Evolutionary conservation across 805 yeast genomes (phyloP).

Genomic region (Myxozyma neotropica): DNA sequence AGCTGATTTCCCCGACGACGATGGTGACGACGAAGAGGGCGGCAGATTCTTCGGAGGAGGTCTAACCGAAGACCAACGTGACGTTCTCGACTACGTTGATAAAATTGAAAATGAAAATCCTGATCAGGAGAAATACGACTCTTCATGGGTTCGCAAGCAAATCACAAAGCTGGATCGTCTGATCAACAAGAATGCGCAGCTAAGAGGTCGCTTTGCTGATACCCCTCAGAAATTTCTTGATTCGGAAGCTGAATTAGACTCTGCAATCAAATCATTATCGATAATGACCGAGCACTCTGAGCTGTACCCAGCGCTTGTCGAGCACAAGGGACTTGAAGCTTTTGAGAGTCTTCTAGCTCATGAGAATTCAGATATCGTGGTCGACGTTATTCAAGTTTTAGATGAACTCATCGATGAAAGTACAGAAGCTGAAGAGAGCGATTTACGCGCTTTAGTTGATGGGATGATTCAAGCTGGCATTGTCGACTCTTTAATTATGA

Average conservation of each 20-base stretch:
- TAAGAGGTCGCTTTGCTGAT: constrained; percentile 30
- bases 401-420: constrained; percentile 35
- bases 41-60: constrained; percentile 37
- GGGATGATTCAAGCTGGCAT: constrained; percentile 20
- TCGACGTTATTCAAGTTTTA: constrained; percentile 30
- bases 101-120: constrained; percentile 9
- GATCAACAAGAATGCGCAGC: constrained; percentile 28
- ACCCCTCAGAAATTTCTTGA: constrained; percentile 34
- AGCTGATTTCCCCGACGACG: constrained; percentile 3
- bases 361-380: constrained; percentile 34
- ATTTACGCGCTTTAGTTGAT: constrained; percentile 11
- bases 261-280: constrained; percentile 23
- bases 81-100: constrained; percentile 33
- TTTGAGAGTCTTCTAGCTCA: constrained; percentile 25
- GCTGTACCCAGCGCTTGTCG: constrained; percentile 28
- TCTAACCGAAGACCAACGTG: constrained; percentile 29
- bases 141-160: constrained; percentile 26
- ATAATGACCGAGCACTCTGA: constrained; percentile 27
- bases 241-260: constrained; percentile 35
- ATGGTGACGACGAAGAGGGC: constrained; percentile 34
- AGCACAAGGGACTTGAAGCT: constrained; percentile 15
- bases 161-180: constrained; percentile 23
- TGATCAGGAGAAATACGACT: constrained; percentile 19
- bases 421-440: constrained; percentile 18
- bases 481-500: constrained; percentile 19